Evolutionary conservation across 2,329 filamentous ascomycete genomes (phyloP).

Genomic region (Aotearoamyces nothofagi): DNA sequence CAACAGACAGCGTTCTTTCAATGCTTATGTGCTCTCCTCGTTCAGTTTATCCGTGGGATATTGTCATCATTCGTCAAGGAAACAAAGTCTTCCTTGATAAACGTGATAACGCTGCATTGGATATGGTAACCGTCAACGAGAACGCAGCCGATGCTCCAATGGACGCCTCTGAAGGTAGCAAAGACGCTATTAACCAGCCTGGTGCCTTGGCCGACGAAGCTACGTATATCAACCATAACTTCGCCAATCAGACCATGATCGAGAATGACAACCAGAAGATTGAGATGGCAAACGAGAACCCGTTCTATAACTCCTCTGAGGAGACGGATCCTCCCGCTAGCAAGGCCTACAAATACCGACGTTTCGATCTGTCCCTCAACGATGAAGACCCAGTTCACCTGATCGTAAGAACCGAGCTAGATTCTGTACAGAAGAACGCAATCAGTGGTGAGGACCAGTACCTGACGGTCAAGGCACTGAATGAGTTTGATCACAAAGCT

Average conservation of each 20-base stretch:
- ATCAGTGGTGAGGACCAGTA: slow-evolving; percentile 85
- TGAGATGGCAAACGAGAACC: slow-evolving; percentile 77
- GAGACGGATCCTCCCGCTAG: slow-evolving; percentile 88
- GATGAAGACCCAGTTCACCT: slow-evolving; percentile 83
- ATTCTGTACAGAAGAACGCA: slow-evolving; percentile 90
- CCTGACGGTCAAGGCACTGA: slow-evolving; percentile 86
- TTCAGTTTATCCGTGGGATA: slow-evolving; percentile 96
- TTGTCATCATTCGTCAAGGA: slow-evolving; percentile 82
- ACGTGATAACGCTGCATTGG: slow-evolving; percentile 83
- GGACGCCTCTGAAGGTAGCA: slow-evolving; percentile 80
- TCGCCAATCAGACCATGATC: slow-evolving; percentile 84
- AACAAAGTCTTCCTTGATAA: slow-evolving; percentile 99
- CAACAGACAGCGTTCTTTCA: slow-evolving; percentile 90
- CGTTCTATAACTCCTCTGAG: slow-evolving; percentile 90
- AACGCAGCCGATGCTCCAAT: slow-evolving; percentile 92
- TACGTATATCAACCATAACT: slow-evolving; percentile 99
- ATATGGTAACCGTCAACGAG: slow-evolving; percentile 98
- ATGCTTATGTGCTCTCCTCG: slow-evolving; percentile 99
- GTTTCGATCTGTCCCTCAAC: slow-evolving; percentile 88
- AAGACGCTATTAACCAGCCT: slow-evolving; percentile 93
- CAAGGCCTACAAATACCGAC: slow-evolving; percentile 97
- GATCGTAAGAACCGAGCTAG: slow-evolving; percentile 86
- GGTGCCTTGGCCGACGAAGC: slow-evolving; percentile 85
- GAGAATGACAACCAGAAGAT: slow-evolving; percentile 69
- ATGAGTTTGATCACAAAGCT: slow-evolving; percentile 98